phyloP scores from a whole-genome alignment of 192 early-diverging fungal species.

The Backusella sp. region DNA sequence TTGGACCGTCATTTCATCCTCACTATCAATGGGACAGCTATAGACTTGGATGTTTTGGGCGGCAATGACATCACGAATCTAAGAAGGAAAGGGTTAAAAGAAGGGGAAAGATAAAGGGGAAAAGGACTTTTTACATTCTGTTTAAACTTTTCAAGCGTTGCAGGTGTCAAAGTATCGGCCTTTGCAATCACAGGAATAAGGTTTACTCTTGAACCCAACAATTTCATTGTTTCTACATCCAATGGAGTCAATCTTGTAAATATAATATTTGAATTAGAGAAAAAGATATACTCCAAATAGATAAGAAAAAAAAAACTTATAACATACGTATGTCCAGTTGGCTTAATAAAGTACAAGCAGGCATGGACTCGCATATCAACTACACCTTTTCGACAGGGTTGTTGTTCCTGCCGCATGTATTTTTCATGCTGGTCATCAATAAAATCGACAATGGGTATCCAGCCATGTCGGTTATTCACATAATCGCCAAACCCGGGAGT shows the following conservation, averaged over 20 bases:
- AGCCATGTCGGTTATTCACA: slow-evolving; percentile 94
- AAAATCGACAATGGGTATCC: slow-evolving; percentile 94
- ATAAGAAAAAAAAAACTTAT: background rate
- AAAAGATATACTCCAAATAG: too few species aligned
- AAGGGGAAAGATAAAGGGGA: background rate
- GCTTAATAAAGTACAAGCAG: slow-evolving; percentile 96
- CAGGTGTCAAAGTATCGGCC: slow-evolving; percentile 85
- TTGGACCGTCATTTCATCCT: slow-evolving; percentile 74
- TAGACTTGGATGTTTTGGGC: slow-evolving; percentile 94
- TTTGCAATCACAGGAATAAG: slow-evolving; percentile 92
- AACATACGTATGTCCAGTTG: slow-evolving; percentile 86
- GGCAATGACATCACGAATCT: slow-evolving; percentile 72
- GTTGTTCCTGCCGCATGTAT: slow-evolving; percentile 93
- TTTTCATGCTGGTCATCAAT: slow-evolving; percentile 93
- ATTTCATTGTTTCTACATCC: slow-evolving; percentile 95
- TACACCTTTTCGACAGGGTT: slow-evolving; percentile 80
- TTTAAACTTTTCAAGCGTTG: slow-evolving; percentile 83
- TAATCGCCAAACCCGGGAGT: slow-evolving; percentile 99
- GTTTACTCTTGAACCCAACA: slow-evolving; percentile 87
- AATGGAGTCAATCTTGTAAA: slow-evolving; percentile 59
- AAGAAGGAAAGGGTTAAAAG: slow-evolving; percentile 5
- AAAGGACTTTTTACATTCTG: slow-evolving; percentile 52
- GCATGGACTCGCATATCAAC: slow-evolving; percentile 93
- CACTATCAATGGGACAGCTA: slow-evolving; percentile 87
- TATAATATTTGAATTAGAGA: background rate